A percentile compares a stretch with the other conserved stretches of the same genome.
Conservation (phyloP, 345 rosid species). For the Eucalyptus coolabah region DNA sequence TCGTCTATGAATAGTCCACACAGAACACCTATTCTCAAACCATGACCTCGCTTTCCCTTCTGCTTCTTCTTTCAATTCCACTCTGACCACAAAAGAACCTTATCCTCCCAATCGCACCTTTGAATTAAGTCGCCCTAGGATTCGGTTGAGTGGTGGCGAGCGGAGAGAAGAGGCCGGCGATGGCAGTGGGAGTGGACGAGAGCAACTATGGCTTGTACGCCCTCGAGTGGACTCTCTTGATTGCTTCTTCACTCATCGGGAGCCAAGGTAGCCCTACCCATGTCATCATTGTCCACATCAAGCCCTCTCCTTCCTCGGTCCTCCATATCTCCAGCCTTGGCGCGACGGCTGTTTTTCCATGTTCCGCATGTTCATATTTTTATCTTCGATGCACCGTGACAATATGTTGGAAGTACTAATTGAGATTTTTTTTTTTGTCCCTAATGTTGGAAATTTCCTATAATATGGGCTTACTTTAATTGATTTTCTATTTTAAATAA, state of each 20-base stretch:
- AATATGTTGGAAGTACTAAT: too few relatives aligned
- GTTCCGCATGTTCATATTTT: not conserved
- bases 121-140: too few relatives aligned
- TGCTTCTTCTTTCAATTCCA: not conserved
- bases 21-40: not conserved
- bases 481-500: too few relatives aligned
- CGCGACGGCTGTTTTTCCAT: not conserved
- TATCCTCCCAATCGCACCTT: too few relatives aligned
- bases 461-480: too few relatives aligned
- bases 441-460: too few relatives aligned
- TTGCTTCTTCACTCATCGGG: not conserved
- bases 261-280: not conserved
- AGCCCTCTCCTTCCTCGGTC: not conserved
- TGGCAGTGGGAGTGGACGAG: not conserved
- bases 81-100: too few relatives aligned
- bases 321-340: not conserved
- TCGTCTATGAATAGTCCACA: not conserved
- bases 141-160: too few relatives aligned
- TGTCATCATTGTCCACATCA: not conserved
- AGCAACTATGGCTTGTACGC: not conserved
- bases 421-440: too few relatives aligned
- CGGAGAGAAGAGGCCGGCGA: not conserved
- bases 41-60: not conserved
- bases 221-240: not conserved
- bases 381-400: not conserved